Evolutionary conservation across 495 filamentous ascomycete genomes (phyloP).

Genomic region (Hypoxylon intermedium): DNA sequence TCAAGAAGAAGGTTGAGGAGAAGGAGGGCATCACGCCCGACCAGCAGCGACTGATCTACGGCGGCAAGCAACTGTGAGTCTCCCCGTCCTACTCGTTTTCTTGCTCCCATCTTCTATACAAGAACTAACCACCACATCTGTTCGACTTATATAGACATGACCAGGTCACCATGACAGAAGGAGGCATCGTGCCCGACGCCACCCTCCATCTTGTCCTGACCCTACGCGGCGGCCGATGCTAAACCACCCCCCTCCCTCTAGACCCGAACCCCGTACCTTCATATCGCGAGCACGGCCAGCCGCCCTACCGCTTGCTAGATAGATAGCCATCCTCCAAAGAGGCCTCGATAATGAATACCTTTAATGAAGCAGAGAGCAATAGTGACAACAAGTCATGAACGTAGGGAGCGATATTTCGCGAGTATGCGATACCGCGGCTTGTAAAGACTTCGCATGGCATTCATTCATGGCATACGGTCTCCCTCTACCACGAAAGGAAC

Average conservation of each 20-base stretch:
- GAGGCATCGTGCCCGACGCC: constrained; percentile 87
- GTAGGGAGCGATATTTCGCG: no score
- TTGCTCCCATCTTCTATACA: not conserved
- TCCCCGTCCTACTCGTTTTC: constrained; percentile 1
- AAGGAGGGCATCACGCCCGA: constrained; percentile 98
- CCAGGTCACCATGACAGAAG: constrained; percentile 69
- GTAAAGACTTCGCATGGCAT: no score
- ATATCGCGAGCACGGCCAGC: not conserved
- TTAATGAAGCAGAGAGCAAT: no score
- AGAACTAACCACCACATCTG: constrained; percentile 14
- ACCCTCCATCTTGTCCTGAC: constrained; percentile 96
- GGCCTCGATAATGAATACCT: no score
- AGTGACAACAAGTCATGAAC: no score
- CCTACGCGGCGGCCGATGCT: constrained; percentile 73
- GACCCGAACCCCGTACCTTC: not conserved
- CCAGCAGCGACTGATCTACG: constrained; percentile 94
- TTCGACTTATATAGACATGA: constrained; percentile 72
- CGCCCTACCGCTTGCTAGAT: not conserved
- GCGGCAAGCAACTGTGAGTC: constrained; percentile 94
- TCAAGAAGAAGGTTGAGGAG: constrained; percentile 98
- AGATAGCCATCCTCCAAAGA: no score
- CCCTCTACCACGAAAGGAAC: no score
- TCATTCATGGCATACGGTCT: no score
- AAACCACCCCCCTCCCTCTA: not conserved
- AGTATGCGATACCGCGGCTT: no score